phyloP scores from a whole-genome alignment of 2,329 filamentous ascomycete species.

The Fusarium scirpi region DNA sequence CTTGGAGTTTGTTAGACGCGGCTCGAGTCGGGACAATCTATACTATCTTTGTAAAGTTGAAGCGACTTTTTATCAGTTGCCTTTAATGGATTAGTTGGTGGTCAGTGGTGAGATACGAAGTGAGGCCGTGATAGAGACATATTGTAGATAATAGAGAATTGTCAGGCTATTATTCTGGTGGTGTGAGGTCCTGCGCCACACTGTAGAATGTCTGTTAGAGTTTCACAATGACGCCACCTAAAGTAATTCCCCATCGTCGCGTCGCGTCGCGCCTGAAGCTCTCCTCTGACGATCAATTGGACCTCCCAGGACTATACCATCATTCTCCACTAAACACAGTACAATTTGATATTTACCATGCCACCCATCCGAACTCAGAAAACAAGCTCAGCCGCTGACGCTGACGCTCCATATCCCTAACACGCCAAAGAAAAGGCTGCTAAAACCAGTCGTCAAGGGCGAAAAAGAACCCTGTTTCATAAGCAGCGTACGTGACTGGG shows the following conservation, averaged over 20 bases:
- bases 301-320: background rate
- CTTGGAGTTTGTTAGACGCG: conserved; percentile 18
- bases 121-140: background rate
- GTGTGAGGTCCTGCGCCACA: background rate
- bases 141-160: background rate
- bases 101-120: conserved; percentile 3
- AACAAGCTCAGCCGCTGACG: background rate
- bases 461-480: background rate
- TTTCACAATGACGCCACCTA: background rate
- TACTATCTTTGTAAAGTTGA: background rate
- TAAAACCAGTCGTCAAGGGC: background rate
- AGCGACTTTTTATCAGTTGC: background rate
- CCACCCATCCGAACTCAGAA: background rate
- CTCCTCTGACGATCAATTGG: background rate
- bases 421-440: background rate
- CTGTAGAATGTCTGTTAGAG: background rate
- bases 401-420: background rate
- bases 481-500: background rate
- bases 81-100: conserved; percentile 8
- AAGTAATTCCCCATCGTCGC: background rate
- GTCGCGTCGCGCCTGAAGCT: background rate
- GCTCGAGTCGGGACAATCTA: conserved; percentile 10
- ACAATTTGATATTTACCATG: background rate
- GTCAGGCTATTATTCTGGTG: background rate
- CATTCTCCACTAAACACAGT: background rate